Evolutionary conservation across 768 basidiomycete species (phyloP), one percentile per base, ranked within the genome.

Genomic region (Agaricus blazei): DNA sequence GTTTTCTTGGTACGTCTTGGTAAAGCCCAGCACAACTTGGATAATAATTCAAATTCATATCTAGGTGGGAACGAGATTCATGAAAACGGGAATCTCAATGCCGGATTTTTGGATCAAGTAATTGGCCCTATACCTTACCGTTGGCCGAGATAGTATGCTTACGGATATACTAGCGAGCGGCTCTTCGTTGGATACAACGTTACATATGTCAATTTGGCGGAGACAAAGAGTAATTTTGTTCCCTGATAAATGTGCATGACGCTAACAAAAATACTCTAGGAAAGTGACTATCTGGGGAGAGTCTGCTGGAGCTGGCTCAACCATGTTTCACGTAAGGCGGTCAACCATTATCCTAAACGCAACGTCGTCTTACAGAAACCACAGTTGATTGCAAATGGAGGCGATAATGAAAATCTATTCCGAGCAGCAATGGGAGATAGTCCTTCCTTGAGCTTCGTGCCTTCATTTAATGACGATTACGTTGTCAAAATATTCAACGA

Each of bases 401-500:
- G 75, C 7, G 55, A 74, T 51, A 60, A 68, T 27, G 60, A 70
- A 53, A 67, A 69, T 15, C 66, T 77, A 27, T 77, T 77, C 62
- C 68, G 63, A 9, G 70, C 70, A 14, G 72, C 72, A 6, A 75
- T 77, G 69, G 75, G 72, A 5, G 75, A 76, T 58, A 76, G 75
- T 51, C 73, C 75, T 3, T 72, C 75, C 3, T 60, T 73, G n/a
- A 70, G 64, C 58, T 73, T 65, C 54, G 60, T 67, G 45, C 72
- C 75, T 1, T 44, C 60, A 3, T 72, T 67, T 59, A 61, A 65
- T 40, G 68, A 68, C 48, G 34, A 68, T 1, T 75, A 73, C 57
- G 65, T 67, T 28, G 66, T 73, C 49, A 64, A 54, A 29, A 63
- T 76, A 4, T 77, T 70, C 36, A 52, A 65, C 0, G 65, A 74